These are phyloP conservation scores for Lyophyllum shimeji DNA, from an alignment of 768 basidiomycete genomes.

Conservation along the genomic window DNA sequence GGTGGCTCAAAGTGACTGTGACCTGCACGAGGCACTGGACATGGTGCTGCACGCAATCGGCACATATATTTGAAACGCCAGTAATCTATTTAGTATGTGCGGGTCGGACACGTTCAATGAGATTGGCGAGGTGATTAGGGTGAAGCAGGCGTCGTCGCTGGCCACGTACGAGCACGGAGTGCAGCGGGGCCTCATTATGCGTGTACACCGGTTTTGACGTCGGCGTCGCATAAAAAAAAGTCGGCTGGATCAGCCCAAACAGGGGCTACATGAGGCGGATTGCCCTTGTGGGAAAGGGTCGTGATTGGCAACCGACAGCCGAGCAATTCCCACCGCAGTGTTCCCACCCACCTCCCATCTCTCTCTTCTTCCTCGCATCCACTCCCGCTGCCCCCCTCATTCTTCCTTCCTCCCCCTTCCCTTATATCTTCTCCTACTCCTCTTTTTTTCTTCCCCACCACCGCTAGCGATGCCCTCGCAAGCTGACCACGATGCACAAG, in stretches of 20 bases:
- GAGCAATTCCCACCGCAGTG: constrained; percentile 34
- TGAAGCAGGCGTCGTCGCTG: background rate
- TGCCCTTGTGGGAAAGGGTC: constrained; percentile 41
- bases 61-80: background rate
- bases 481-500: constrained; percentile 46
- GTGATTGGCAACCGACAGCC: constrained; percentile 43
- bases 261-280: constrained; percentile 35
- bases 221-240: constrained; percentile 16
- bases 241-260: constrained; percentile 23
- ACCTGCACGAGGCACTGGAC: background rate
- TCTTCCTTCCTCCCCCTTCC: constrained; percentile 26
- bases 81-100: background rate
- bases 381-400: constrained; percentile 17
- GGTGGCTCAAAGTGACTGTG: background rate
- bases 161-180: background rate
- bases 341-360: constrained; percentile 33
- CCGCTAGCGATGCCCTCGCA: constrained; percentile 33
- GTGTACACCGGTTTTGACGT: constrained; percentile 5
- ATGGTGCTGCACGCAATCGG: background rate
- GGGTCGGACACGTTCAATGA: background rate
- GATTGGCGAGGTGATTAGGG: background rate
- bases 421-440: constrained; percentile 21
- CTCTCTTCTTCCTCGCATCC: constrained; percentile 29
- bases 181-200: background rate
- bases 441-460: constrained; percentile 46